Conservation (phyloP, 1,139 yeast species). For the Saccharomycopsis crataegensis region DNA sequence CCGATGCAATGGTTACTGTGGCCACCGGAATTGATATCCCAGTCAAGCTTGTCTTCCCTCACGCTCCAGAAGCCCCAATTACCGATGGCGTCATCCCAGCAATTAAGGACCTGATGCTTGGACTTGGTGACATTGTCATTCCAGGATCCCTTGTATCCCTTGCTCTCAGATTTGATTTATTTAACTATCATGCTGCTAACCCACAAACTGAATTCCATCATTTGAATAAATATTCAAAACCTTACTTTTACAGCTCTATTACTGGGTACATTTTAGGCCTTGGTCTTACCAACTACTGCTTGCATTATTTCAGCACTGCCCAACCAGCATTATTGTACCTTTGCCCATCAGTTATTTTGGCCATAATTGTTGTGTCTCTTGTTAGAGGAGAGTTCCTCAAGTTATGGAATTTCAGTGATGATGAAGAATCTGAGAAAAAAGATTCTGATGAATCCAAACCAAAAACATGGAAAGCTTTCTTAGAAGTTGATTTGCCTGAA, state of each 20-base stretch:
- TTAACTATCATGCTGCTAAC: constrained; percentile 29
- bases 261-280: constrained; percentile 42
- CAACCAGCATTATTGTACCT: constrained; percentile 66
- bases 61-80: constrained; percentile 18
- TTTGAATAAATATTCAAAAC: constrained; percentile 32
- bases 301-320: constrained; percentile 36
- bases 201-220: constrained; percentile 34
- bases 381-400: constrained; percentile 35
- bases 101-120: constrained; percentile 34
- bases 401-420: constrained; percentile 35
- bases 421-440: constrained; percentile 23
- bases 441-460: constrained; percentile 21
- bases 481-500: constrained; percentile 3
- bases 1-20: constrained; percentile 56
- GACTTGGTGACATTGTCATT: constrained; percentile 55
- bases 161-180: constrained; percentile 44
- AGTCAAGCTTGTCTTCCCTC: constrained; percentile 45
- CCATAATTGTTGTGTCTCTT: constrained; percentile 30
- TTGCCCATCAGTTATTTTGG: constrained; percentile 43
- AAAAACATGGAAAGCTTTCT: constrained; percentile 4
- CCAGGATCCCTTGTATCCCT: constrained; percentile 48
- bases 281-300: constrained; percentile 34
- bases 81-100: constrained; percentile 21
- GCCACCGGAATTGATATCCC: constrained; percentile 54
- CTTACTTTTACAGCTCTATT: constrained; percentile 40